phyloP scores from a whole-genome alignment of 2,329 filamentous ascomycete genomes.

The Sclerotinia glacialis region DNA sequence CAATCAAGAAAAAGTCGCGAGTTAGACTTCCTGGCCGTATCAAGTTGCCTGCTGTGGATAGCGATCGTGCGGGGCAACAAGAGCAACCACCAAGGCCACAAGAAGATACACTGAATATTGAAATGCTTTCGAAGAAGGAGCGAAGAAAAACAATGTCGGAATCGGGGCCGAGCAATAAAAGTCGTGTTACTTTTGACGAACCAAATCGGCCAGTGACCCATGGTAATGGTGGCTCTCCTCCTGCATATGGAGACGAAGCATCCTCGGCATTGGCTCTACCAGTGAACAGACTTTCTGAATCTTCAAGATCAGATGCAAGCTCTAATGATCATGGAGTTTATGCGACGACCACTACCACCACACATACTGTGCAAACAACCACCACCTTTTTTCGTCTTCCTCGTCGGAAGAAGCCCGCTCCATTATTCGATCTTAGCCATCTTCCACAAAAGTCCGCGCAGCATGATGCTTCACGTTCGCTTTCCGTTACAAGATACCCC shows the following conservation, averaged over 20 bases:
- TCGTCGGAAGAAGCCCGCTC: conserved; percentile 69
- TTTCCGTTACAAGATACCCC: conserved; percentile 44
- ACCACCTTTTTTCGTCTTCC: conserved; percentile 79
- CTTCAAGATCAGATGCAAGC: conserved; percentile 84
- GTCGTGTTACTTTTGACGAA: conserved; percentile 60
- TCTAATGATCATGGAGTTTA: conserved; percentile 63
- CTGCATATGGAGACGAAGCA: conserved; percentile 60
- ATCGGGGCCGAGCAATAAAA: conserved; percentile 38
- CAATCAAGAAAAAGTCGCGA: conserved; percentile 55
- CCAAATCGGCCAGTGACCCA: conserved; percentile 50
- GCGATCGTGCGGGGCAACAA: conserved; percentile 13
- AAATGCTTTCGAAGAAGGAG: conserved; percentile 42
- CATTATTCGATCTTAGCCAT: conserved; percentile 84
- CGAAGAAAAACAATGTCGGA: conserved; percentile 44
- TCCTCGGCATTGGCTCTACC: conserved; percentile 62
- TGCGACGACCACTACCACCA: conserved; percentile 58
- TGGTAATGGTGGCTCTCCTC: conserved; percentile 44
- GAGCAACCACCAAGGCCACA: conserved; percentile 27
- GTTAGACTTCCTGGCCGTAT: conserved; percentile 52
- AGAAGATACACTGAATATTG: conserved; percentile 26
- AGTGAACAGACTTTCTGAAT: conserved; percentile 71
- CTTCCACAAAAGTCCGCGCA: conserved; percentile 71
- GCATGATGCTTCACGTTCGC: conserved; percentile 36
- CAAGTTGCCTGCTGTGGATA: conserved; percentile 35
- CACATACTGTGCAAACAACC: conserved; percentile 60